These are phyloP conservation scores for sorghum (Sorghum bicolor) DNA, from an alignment of 176 grass and related monocot genomes.

Conservation along the genomic window Sorghum_bicolor_NCBIv3 NC_012873.2:66642001-66642500, in stretches of 20 bases:
- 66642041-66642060: too few species aligned
- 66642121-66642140: not conserved
- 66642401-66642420: too few species aligned
- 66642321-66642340: not conserved
- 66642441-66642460: constrained; percentile 54
- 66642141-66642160: not conserved
- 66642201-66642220: not conserved
- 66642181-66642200: not conserved
- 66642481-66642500: constrained; percentile 58
- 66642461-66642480: constrained; percentile 50
- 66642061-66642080: too few species aligned
- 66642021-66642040: too few species aligned
- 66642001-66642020: too few species aligned
- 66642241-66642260: not conserved
- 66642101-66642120: not conserved
- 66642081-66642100: too few species aligned
- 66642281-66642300: not conserved
- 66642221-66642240: not conserved
- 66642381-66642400: not conserved
- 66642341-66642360: not conserved
- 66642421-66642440: not conserved
- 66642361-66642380: not conserved
- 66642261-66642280: not conserved
- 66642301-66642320: not conserved
- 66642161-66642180: not conserved